phyloP scores from a whole-genome alignment of 1,284 basidiomycete genomes.

The Ganoderma boninense region DNA sequence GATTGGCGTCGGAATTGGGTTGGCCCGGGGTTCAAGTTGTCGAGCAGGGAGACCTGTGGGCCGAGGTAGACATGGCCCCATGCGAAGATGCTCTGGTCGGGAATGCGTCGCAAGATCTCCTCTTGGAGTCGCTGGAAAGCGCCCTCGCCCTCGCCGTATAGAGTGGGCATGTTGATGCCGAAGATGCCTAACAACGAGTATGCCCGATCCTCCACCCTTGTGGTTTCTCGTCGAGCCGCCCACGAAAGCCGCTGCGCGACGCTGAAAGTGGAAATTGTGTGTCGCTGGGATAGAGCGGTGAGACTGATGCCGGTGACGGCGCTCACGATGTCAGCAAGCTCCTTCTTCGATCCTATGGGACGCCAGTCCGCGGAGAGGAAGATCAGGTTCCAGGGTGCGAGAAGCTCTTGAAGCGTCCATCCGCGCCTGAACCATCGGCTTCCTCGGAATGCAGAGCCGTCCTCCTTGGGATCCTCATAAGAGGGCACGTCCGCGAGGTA shows the following conservation, averaged over 20 bases:
- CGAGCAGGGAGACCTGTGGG: background rate
- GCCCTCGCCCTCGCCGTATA: background rate
- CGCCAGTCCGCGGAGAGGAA: background rate
- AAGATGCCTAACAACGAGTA: constrained; percentile 1
- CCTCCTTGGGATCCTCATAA: background rate
- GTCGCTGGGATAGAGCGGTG: background rate
- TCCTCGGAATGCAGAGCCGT: background rate
- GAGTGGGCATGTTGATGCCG: background rate
- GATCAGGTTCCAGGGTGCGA: background rate
- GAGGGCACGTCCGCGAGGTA: background rate
- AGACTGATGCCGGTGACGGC: background rate
- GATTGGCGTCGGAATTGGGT: background rate
- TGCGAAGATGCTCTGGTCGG: background rate
- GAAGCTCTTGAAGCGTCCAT: constrained; percentile 5
- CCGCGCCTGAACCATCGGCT: background rate
- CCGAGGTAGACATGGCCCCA: background rate
- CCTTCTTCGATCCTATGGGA: background rate
- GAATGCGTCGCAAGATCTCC: background rate
- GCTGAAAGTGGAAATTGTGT: background rate
- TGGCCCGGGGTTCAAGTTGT: background rate
- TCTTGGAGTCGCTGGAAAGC: background rate
- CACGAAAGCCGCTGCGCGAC: constrained; percentile 8
- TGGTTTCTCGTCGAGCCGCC: constrained; percentile 1
- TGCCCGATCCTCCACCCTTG: background rate
- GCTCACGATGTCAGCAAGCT: background rate